Base-by-base conservation (phyloP, 441 rosid species). In the Adansonia rubrostipa region DNA sequence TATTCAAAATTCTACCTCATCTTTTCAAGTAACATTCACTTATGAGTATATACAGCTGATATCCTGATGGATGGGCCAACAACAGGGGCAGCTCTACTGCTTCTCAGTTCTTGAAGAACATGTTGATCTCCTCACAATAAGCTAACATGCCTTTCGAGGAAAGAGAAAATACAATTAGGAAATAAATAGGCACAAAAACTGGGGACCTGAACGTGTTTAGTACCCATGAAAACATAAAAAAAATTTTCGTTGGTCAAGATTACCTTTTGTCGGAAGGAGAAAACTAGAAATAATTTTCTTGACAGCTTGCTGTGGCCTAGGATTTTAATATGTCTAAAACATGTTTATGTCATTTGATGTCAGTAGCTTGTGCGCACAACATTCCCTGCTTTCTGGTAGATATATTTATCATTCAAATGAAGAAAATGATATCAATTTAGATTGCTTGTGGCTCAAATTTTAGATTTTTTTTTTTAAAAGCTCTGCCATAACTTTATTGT, bases 1-100 rank as follows among this genome's bases (percentile, higher is more conserved):
- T 45, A 44, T 20, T 57, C 68, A 65, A 44, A 73, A n/a, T 17
- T 56, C 2, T 56, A 40, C 10, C 33, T 5, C 36, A 56, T 74
- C 11, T 40, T 56, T 54, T 40, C 19, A 60, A 53, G 76, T 51
- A 56, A 74, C 22, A 93, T 84, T 94, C 97, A 5, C 51, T 66
- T 66, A 36, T 36, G 40, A 36, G 40, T 36, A 47, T 9, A 9
- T 47, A 58, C 33, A 17, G 20, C 24, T 6, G 19, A 53, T 28
- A 28, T 3, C 17, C 9, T 62, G 67, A 33, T 48, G 9, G 36
- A 2, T 48, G 36, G 20, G 74, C 42, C 13, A 36, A 50, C n/a
- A 22, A 53, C 9, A 1, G 56, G 14, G 60, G 60, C 60, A 70
- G 8, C 58, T 48, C 20, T 44, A 45, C 14, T 45, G n/a, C 15